Percentiles rank a stretch among this genome's conserved stretches.
phyloP scores from a whole-genome alignment of 352 stramenopile genomes.

The Phytophthora colocasiae region DNA sequence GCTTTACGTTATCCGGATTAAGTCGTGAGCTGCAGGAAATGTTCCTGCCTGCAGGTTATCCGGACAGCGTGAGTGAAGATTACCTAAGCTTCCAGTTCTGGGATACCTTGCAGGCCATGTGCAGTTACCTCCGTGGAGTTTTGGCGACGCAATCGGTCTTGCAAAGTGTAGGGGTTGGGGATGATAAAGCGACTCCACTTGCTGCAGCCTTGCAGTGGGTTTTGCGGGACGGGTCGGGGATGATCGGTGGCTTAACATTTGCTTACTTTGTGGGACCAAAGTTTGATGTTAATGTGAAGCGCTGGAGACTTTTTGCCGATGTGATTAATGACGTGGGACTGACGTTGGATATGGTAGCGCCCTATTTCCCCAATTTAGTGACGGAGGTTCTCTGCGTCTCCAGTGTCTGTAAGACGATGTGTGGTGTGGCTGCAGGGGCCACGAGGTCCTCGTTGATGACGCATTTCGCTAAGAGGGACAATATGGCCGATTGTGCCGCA shows the following conservation, averaged over 20 bases:
- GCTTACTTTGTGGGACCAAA: slow-evolving; percentile 90
- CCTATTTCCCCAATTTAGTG: slow-evolving; percentile 71
- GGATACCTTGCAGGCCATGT: slow-evolving; percentile 95
- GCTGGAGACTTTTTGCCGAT: slow-evolving; percentile 97
- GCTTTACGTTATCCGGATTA: slow-evolving; percentile 45
- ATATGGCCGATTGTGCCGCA: slow-evolving; percentile 93
- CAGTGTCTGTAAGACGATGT: slow-evolving; percentile 95
- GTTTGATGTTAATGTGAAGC: slow-evolving; percentile 96
- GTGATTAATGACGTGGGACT: slow-evolving; percentile 96
- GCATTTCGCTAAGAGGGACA: slow-evolving; percentile 89
- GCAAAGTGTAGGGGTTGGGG: slow-evolving; percentile 93
- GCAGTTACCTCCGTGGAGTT: slow-evolving; percentile 95
- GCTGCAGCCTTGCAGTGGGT: slow-evolving; percentile 85
- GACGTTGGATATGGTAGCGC: slow-evolving; percentile 88
- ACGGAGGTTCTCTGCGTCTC: slow-evolving; percentile 84
- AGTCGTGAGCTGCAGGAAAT: slow-evolving; percentile 80
- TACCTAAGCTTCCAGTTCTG: slow-evolving; percentile 97
- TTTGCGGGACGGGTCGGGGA: slow-evolving; percentile 75
- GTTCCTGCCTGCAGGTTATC: slow-evolving; percentile 88
- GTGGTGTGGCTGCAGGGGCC: slow-evolving; percentile 93
- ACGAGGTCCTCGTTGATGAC: slow-evolving; percentile 94
- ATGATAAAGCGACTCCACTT: slow-evolving; percentile 79
- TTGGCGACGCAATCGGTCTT: slow-evolving; percentile 94
- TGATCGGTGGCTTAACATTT: slow-evolving; percentile 94
- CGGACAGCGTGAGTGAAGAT: slow-evolving; percentile 86